These are phyloP conservation scores for Coprinopsis marcescibilis DNA, from an alignment of 768 basidiomycete genomes.

Conservation along the genomic window DNA sequence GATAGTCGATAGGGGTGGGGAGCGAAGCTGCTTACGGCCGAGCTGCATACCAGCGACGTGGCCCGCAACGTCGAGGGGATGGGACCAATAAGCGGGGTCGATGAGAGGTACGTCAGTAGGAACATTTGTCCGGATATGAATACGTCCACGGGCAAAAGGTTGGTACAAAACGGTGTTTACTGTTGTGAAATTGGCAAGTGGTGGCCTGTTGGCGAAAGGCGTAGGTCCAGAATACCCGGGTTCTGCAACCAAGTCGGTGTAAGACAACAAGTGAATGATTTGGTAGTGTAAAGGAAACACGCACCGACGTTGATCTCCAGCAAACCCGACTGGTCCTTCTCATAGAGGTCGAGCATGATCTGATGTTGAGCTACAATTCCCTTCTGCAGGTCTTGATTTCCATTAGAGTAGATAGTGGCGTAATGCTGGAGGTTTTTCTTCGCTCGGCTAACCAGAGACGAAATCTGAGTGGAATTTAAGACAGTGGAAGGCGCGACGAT, in stretches of 20 bases:
- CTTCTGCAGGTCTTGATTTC: constrained; percentile 22
- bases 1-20: constrained; percentile 25
- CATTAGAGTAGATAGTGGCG: constrained; percentile 25
- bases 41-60: constrained; percentile 28
- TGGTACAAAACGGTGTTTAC: constrained; percentile 27
- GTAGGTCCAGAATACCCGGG: constrained; percentile 29
- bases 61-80: constrained; percentile 25
- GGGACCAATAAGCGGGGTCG: constrained; percentile 41
- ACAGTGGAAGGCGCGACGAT: constrained; percentile 24
- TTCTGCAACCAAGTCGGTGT: constrained; percentile 14
- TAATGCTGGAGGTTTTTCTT: constrained; percentile 18
- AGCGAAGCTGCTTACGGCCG: constrained; percentile 22
- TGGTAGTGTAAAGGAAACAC: not conserved
- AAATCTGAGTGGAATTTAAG: constrained; percentile 17
- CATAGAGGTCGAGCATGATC: constrained; percentile 20
- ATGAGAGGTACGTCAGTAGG: constrained; percentile 38
- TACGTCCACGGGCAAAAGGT: constrained; percentile 40
- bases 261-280: no score
- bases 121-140: constrained; percentile 39
- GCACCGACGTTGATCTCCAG: constrained; percentile 27
- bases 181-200: constrained; percentile 24
- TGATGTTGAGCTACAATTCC: constrained; percentile 26
- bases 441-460: constrained; percentile 15
- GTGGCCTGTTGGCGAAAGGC: constrained; percentile 16
- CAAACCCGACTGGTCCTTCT: constrained; percentile 18